Evolutionary conservation across 306 rosid genomes (phyloP), one percentile per base, ranked within the genome.

Genomic region (Vigna trinervia): DNA sequence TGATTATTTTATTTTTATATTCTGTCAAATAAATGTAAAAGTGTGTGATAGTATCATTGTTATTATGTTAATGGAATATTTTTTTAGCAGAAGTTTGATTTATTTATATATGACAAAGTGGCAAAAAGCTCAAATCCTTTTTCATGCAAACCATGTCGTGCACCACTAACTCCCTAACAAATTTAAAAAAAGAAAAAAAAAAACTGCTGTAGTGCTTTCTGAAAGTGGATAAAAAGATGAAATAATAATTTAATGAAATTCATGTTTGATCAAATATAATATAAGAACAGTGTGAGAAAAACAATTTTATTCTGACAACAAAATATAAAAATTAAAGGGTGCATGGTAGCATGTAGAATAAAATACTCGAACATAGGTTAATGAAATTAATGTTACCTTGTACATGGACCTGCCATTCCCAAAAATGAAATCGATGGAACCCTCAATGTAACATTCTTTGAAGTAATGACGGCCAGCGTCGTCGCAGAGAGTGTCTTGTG

Each of bases 391-490:
- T 30, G 32, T 17, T 52, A 88, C 97, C 82, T 89, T 91, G 80
- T 89, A 91, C 90, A 89, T 82, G 79, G 97, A 91, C 48, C 97
- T 89, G 41, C 89, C 97, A 68, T 91, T 91, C 0, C 97, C 97
- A 46, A 91, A 91, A 54, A 91, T 89, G 86, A 91, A 89, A 81
- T 91, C 97, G 4, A 89, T 89, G 73, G 97, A 91, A 1, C 97
- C 97, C 58, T 89, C 84, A 8, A 91, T 86, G 65, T 85, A 88
- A 66, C 97, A 91, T 20, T 91, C 88, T 83, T 88, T 89, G 87
- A 91, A 91, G 73, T 91, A 91, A 76, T 89, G 96, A 32, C 97
- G 87, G 17, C 97, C 97, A 4, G 90, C 86, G 4, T 91, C 97
- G 79, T 91, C 94, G 14, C 89, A 86, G 0, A 91, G 89, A 2